phyloP scores from a whole-genome alignment of 1,139 yeast species.

The Debaryomycetaceae sp. region DNA sequence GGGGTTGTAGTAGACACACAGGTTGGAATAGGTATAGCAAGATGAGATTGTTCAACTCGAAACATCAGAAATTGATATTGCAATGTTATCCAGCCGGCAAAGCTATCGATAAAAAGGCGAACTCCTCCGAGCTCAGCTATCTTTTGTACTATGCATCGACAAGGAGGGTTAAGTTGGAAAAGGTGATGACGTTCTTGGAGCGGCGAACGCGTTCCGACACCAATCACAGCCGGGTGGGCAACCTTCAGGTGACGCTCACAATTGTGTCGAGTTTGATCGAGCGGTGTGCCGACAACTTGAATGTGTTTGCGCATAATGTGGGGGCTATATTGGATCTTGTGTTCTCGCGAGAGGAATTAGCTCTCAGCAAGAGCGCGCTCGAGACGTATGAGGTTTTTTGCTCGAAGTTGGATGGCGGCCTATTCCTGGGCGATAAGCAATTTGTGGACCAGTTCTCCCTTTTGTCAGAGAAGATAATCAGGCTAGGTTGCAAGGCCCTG shows the following conservation, averaged over 20 bases:
- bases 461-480: conserved; percentile 37
- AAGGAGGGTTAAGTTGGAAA: conserved; percentile 80
- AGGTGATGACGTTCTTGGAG: conserved; percentile 70
- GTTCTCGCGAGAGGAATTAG: conserved; percentile 49
- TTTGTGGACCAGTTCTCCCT: conserved; percentile 51
- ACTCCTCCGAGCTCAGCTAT: conserved; percentile 86
- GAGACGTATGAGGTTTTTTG: conserved; percentile 60
- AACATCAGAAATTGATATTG: conserved; percentile 83
- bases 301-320: conserved; percentile 69
- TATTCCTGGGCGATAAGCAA: conserved; percentile 68
- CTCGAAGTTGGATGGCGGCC: conserved; percentile 57
- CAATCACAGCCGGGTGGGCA: conserved; percentile 64
- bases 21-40: neutral
- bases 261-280: conserved; percentile 67
- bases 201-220: conserved; percentile 65
- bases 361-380: conserved; percentile 50
- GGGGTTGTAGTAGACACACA: neutral
- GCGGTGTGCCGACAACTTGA: conserved; percentile 78
- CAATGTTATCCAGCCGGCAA: conserved; percentile 94
- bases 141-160: conserved; percentile 90
- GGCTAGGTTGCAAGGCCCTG: conserved; percentile 15
- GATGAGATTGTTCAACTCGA: conserved; percentile 52
- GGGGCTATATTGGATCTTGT: conserved; percentile 47
- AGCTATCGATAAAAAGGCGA: conserved; percentile 81
- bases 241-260: conserved; percentile 75